These are phyloP conservation scores for Fraxinus sp. DNA, from an alignment of 305 asterid genomes.

Conservation along the genomic window DNA sequence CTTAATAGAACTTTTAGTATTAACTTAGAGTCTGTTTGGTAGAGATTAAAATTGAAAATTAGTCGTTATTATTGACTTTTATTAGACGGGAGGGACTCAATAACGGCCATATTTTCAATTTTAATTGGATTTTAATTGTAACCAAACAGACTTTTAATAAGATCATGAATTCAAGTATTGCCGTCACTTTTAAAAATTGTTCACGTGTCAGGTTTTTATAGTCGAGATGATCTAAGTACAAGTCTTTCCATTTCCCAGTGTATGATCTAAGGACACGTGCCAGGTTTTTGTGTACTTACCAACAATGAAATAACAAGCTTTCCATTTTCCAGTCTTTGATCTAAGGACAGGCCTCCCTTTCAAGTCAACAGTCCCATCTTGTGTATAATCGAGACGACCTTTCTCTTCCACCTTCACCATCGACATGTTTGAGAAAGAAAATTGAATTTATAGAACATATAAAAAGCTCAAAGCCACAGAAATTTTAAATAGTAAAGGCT, in stretches of 20 bases:
- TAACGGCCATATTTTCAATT: too few relatives aligned
- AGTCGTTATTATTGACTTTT: too few relatives aligned
- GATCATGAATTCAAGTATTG: neutral
- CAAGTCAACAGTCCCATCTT: slow-evolving; percentile 66
- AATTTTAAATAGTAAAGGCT: neutral
- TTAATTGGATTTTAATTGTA: too few relatives aligned
- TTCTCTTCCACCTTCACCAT: slow-evolving; percentile 40
- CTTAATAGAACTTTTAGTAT: neutral
- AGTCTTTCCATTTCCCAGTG: neutral
- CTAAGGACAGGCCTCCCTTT: slow-evolving; percentile 59
- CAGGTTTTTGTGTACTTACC: slow-evolving; percentile 37
- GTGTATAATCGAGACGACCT: slow-evolving; percentile 49
- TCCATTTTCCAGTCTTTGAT: slow-evolving; percentile 70
- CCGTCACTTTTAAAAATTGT: neutral
- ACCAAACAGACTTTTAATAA: too few relatives aligned
- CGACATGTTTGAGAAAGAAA: slow-evolving; percentile 24
- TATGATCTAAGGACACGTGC: neutral
- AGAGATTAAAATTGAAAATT: too few relatives aligned
- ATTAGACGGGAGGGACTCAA: too few relatives aligned
- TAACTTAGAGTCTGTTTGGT: too few relatives aligned
- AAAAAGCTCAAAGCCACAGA: neutral
- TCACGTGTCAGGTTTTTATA: neutral
- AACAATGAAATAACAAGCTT: slow-evolving; percentile 68
- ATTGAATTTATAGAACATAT: neutral
- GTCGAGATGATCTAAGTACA: neutral